Base-by-base conservation (phyloP, 179 eudicot species). In the Spergularia azorica region DNA sequence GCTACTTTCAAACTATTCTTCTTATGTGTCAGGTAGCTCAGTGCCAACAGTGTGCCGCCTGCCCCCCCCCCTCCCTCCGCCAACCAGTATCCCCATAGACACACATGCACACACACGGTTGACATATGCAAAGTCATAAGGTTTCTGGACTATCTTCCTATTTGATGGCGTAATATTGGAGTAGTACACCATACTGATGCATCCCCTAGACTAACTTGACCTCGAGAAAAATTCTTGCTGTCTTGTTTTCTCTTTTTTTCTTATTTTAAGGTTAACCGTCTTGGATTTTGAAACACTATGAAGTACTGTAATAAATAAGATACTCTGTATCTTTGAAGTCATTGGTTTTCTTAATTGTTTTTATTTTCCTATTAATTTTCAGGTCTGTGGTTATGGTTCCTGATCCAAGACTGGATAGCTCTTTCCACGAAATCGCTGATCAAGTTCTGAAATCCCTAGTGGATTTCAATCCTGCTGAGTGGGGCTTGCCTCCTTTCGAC, bases 371-470 rank as follows among this genome's bases (percentile, higher is more conserved):
- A n/a, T 62, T 5, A 38, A 9, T 72, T 9, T 87, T 87, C 92
- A 95, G 98, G 97, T 91, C 80, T n/a, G 97, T 85, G 54, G 91
- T 95, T 75, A 95, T 93, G 98, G 97, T 95, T 74, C 98, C 97
- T 36, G 97, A 95, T 83, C 92, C 92, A 70, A 91, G 92, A 82
- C 84, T 95, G 60, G 97, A 95, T 78, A 84, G 86, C 81, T 87
- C 95, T 48, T 83, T 20, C 75, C 96, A 86, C 59, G 80, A 71
- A 36, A 83, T 48, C 52, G 93, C 98, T 10, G 97, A 92, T 76
- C 86, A 91, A 77, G 90, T 91, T 68, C 76, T 92, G 79, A 86
- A 84, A 75, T 95, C 97, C 58, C 75, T 95, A 51, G 15, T 83
- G 88, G 93, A 91, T 72, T 95, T 92, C 66, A 83, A 89, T 78